phyloP scores from a whole-genome alignment of 257 asterid species.

The Solanum lycopersicoides region DNA sequence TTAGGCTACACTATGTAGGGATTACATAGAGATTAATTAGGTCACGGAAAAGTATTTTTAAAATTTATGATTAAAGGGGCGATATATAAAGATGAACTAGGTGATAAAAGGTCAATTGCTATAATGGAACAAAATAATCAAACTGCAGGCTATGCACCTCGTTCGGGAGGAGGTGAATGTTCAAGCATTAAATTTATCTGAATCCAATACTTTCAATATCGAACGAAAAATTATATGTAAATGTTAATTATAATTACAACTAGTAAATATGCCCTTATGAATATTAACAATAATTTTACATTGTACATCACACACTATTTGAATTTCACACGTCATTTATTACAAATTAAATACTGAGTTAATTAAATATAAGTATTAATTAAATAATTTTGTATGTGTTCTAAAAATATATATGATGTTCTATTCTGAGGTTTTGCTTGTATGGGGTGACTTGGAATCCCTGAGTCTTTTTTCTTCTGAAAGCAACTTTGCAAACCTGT shows the following conservation, averaged over 20 bases:
- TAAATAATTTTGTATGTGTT: not conserved
- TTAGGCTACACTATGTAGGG: not conserved
- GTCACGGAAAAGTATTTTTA: too few species aligned
- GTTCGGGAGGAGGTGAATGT: too few species aligned
- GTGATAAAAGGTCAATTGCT: not conserved
- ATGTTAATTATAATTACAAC: too few species aligned
- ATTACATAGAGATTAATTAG: not conserved
- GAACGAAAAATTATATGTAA: too few species aligned
- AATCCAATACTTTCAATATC: too few species aligned
- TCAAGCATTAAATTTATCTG: too few species aligned
- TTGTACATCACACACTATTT: not conserved
- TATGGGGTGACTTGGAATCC: not conserved
- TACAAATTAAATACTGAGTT: not conserved
- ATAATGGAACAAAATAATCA: too few species aligned
- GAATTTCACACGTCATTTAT: not conserved
- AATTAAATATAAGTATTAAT: not conserved
- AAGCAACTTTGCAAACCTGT: conserved; percentile 19
- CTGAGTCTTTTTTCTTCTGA: conserved; percentile 10
- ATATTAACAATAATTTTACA: too few species aligned
- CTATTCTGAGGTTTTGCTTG: not conserved
- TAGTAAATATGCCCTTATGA: too few species aligned
- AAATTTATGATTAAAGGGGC: too few species aligned
- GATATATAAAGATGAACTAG: not conserved
- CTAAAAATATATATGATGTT: not conserved
- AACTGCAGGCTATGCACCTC: not conserved